Conservation (phyloP, 2,329 filamentous ascomycete species). For the Colletotrichum eleusines region DNA sequence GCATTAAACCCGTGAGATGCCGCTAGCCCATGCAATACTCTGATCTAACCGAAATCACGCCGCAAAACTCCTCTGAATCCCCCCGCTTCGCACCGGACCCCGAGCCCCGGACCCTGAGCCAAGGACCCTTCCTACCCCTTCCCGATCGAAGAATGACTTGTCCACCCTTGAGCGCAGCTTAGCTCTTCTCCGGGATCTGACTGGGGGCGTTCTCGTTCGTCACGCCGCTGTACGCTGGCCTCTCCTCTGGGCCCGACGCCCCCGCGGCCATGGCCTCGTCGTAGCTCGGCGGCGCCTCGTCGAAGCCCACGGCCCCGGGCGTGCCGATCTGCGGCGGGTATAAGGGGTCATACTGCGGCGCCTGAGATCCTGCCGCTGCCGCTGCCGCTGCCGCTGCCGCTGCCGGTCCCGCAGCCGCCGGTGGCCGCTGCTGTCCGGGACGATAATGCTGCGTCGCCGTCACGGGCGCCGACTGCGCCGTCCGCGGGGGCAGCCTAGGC, state of each 20-base stretch:
- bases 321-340: slow-evolving; percentile 70
- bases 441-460: slow-evolving; percentile 42
- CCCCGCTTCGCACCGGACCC: neutral
- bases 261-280: slow-evolving; percentile 90
- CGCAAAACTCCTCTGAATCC: neutral
- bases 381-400: slow-evolving; percentile 44
- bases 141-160: neutral
- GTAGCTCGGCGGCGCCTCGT: slow-evolving; percentile 93
- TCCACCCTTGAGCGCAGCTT: neutral
- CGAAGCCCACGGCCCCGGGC: slow-evolving; percentile 59
- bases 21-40: neutral
- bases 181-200: slow-evolving; percentile 58
- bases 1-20: neutral
- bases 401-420: slow-evolving; percentile 43
- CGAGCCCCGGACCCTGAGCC: too few species aligned
- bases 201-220: slow-evolving; percentile 72
- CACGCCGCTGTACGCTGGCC: slow-evolving; percentile 76
- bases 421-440: neutral
- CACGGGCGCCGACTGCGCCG: slow-evolving; percentile 46
- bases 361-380: slow-evolving; percentile 44
- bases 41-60: neutral
- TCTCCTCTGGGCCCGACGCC: slow-evolving; percentile 76
- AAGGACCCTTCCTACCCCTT: neutral
- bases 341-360: slow-evolving; percentile 59
- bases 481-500: slow-evolving; percentile 53